Percentiles rank a stretch among this genome's conserved stretches.
Evolutionary conservation across 805 yeast species (phyloP).

Genomic region (Tetrapisispora fleetii): DNA sequence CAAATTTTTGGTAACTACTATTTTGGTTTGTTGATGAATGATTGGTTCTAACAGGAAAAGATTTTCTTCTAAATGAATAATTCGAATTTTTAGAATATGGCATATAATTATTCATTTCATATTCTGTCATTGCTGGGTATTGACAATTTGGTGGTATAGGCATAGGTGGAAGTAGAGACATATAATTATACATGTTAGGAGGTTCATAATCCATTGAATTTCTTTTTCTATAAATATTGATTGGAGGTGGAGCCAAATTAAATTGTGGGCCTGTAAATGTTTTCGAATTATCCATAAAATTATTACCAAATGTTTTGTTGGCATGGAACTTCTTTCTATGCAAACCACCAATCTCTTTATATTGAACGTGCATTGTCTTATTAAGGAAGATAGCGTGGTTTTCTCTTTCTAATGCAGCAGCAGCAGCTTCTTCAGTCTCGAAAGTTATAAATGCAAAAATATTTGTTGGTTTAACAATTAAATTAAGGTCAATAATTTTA

Average conservation of each 20-base stretch:
- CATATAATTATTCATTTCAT: slow-evolving; percentile 11
- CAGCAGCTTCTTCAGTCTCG: slow-evolving; percentile 61
- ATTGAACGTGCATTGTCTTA: slow-evolving; percentile 78
- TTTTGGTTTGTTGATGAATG: slow-evolving; percentile 9
- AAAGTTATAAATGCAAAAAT: slow-evolving; percentile 69
- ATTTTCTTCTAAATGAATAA: slow-evolving; percentile 14
- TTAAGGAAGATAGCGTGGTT: slow-evolving; percentile 68
- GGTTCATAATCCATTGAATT: slow-evolving; percentile 10
- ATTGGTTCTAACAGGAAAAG: slow-evolving; percentile 15
- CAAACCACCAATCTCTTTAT: slow-evolving; percentile 43
- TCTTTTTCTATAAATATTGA: slow-evolving; percentile 44
- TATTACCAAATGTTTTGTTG: slow-evolving; percentile 13
- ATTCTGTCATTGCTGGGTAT: slow-evolving; percentile 10
- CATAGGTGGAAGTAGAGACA: not conserved
- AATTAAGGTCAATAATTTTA: slow-evolving; percentile 42
- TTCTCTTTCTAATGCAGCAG: slow-evolving; percentile 76
- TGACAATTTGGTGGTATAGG: slow-evolving; percentile 6
- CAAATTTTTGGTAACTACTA: slow-evolving; percentile 2
- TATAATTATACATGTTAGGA: slow-evolving; percentile 3
- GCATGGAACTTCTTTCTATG: slow-evolving; percentile 19
- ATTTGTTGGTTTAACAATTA: slow-evolving; percentile 41
- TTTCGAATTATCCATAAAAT: slow-evolving; percentile 2
- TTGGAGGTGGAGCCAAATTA: slow-evolving; percentile 74
- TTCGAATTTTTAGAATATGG: slow-evolving; percentile 10
- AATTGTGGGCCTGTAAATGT: slow-evolving; percentile 30